phyloP scores from a whole-genome alignment of 805 yeast species.

The Hanseniaspora nectarophila region DNA sequence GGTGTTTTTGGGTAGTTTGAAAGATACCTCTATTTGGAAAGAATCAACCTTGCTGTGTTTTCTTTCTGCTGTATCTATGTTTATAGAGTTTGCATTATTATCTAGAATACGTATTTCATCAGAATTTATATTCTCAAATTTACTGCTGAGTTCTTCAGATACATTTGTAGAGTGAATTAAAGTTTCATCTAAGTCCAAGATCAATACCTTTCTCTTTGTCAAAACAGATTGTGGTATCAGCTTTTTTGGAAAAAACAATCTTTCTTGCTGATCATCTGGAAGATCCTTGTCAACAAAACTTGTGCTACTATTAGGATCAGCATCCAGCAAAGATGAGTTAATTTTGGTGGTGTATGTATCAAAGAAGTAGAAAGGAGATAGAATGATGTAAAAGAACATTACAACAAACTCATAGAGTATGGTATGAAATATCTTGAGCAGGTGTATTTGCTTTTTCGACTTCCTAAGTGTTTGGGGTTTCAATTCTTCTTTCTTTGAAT shows the following conservation, averaged over 20 bases:
- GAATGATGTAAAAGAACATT: constrained; percentile 5
- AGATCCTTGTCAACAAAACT: not conserved
- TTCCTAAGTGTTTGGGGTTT: not conserved
- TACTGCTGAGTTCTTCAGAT: constrained; percentile 39
- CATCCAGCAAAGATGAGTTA: not conserved
- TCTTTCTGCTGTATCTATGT: not conserved
- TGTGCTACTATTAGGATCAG: not conserved
- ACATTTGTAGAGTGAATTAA: constrained; percentile 60
- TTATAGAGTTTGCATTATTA: not conserved
- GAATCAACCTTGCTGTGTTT: constrained; percentile 1
- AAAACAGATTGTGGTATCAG: constrained; percentile 31
- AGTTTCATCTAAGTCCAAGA: constrained; percentile 88
- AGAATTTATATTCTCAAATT: not conserved
- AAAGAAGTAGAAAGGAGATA: constrained; percentile 9
- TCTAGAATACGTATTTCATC: constrained; percentile 20
- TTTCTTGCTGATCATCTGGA: constrained; percentile 21
- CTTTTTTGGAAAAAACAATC: constrained; percentile 34
- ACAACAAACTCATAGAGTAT: constrained; percentile 2
- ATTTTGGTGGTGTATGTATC: constrained; percentile 9
- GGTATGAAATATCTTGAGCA: not conserved
- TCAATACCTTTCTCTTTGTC: constrained; percentile 51
- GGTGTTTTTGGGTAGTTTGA: constrained; percentile 8
- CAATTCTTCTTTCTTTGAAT: not conserved
- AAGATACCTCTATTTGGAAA: constrained; percentile 10
- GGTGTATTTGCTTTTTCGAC: not conserved